Evolutionary conservation across 2,329 filamentous ascomycete species (phyloP), one percentile per base, ranked within the genome.

Genomic region (Calonectria ilicicola): DNA sequence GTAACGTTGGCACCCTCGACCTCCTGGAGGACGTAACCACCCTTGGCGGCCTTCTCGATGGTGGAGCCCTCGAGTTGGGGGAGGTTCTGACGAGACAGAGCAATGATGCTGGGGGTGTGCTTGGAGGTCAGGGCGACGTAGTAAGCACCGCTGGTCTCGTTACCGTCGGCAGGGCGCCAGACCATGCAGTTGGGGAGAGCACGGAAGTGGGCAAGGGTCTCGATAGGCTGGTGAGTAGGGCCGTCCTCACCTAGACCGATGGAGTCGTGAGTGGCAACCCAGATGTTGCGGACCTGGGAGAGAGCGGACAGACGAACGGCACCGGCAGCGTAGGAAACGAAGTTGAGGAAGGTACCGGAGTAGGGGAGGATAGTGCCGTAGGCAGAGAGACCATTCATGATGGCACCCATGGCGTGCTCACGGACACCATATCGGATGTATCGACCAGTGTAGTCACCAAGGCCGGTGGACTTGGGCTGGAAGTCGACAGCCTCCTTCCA

Each of bases 111-210:
- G 78, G 97, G 97, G 44, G 96, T 98, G 86, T 93, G 89, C 88
- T 95, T 95, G 81, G 95, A 93, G 78, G 94, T 98, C 79, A 99
- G 89, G 63, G 96, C 95, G 82, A 98, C 90, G 89, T 98, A 98
- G 92, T 98, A 99, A 79, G 97, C 96, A 82, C 95, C 96, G 83
- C 94, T 97, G 81, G 94, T 97, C 94, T 99, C 97, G 89, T 98
- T 98, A 83, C 96, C 96, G 83, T 98, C 97, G 81, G 97, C 96
- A 79, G 97, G 97, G 84, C 97, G 96, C 97, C 97, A 98, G 82
- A 98, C 96, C 95, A 98, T 98, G 90, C 94, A 94, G 93, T 99
- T 99, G 83, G 97, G 97, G 80, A 98, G 92, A 77, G 97, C 97
- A 85, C 97, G 96, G 95, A 98, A 98, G 89, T 98, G 97, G 73